phyloP scores from a whole-genome alignment of 768 basidiomycete species.

The Crepidotus variabilis region DNA sequence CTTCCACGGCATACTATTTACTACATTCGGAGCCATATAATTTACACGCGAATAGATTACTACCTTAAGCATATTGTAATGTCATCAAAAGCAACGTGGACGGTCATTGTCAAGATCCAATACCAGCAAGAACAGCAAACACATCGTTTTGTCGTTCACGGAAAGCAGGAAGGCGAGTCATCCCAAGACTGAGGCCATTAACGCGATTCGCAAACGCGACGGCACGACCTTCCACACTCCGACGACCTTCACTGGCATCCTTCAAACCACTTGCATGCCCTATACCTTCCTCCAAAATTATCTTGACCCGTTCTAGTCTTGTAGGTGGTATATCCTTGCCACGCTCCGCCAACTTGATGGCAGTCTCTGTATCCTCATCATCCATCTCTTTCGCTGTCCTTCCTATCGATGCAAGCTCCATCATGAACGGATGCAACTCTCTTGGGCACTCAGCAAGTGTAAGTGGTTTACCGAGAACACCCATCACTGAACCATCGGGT shows the following conservation, averaged over 20 bases:
- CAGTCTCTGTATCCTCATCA: constrained; percentile 49
- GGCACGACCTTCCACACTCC: constrained; percentile 60
- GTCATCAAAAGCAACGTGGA: too few relatives aligned
- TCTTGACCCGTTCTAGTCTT: constrained; percentile 53
- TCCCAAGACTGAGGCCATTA: constrained; percentile 65
- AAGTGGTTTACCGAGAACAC: constrained; percentile 55
- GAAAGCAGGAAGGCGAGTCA: constrained; percentile 72
- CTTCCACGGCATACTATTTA: too few relatives aligned
- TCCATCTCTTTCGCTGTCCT: constrained; percentile 43
- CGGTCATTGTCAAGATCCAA: constrained; percentile 24
- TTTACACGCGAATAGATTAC: too few relatives aligned
- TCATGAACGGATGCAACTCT: constrained; percentile 66
- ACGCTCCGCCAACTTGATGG: constrained; percentile 38
- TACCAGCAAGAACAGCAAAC: constrained; percentile 60
- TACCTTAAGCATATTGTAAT: too few relatives aligned
- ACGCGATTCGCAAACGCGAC: constrained; percentile 75
- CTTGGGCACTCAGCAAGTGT: constrained; percentile 59
- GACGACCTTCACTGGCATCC: constrained; percentile 31
- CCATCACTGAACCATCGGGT: constrained; percentile 46
- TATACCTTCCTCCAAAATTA: constrained; percentile 57
- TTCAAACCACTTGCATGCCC: constrained; percentile 34
- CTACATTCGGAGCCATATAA: too few relatives aligned
- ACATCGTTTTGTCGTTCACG: constrained; percentile 66
- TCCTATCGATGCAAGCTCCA: constrained; percentile 56
- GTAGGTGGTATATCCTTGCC: constrained; percentile 28